Conservation (phyloP, 108 stramenopile genomes). For the Seminavis robusta region DNA sequence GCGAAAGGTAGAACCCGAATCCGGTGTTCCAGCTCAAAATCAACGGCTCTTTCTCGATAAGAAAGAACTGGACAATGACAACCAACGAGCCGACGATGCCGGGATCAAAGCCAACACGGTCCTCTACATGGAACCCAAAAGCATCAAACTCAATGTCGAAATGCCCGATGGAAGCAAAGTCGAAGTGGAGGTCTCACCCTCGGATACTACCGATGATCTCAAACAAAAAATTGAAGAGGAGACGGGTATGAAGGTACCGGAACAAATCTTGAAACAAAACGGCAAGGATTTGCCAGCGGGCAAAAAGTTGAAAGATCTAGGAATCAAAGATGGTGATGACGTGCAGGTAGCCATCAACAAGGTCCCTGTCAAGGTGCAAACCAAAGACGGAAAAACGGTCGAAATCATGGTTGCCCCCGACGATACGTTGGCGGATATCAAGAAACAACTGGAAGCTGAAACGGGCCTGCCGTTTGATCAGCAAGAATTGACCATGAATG, state of each 20-base stretch:
- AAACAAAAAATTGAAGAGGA: conserved; percentile 12
- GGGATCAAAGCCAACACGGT: conserved; percentile 10
- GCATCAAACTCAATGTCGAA: conserved; percentile 9
- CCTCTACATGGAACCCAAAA: conserved; percentile 14
- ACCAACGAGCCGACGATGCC: not conserved
- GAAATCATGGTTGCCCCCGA: conserved; percentile 13
- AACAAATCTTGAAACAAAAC: conserved; percentile 9
- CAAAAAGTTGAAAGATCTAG: conserved; percentile 5
- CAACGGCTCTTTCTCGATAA: not conserved
- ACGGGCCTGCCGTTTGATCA: conserved; percentile 11
- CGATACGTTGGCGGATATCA: not conserved
- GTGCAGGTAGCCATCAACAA: conserved; percentile 6
- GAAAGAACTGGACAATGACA: conserved; percentile 5
- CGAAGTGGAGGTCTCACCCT: not conserved
- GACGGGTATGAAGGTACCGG: conserved; percentile 10
- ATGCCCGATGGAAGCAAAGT: conserved; percentile 11
- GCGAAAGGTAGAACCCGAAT: conserved; percentile 9
- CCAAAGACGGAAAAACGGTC: conserved; percentile 6
- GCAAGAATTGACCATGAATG: not conserved
- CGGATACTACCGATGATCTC: conserved; percentile 4
- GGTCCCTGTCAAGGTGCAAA: conserved; percentile 14
- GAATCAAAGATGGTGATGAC: conserved; percentile 10
- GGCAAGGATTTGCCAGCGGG: conserved; percentile 7
- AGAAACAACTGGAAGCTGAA: conserved; percentile 17
- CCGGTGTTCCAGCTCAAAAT: conserved; percentile 19